These are phyloP conservation scores for Dictyostelium gargantuum DNA, from an alignment of 208 protist genomes.

Conservation along the genomic window DNA sequence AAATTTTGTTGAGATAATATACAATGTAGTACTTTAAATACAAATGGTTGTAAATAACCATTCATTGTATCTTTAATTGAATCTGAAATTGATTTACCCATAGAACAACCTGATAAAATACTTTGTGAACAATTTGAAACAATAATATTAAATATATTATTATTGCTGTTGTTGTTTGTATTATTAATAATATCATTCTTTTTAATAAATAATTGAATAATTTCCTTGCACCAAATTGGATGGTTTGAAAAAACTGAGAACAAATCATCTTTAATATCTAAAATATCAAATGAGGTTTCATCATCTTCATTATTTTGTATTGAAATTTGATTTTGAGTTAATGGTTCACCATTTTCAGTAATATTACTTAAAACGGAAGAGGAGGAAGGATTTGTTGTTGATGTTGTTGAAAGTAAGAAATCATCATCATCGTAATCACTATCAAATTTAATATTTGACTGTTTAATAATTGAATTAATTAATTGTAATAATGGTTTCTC, in stretches of 20 bases:
- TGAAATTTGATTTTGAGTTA: background rate
- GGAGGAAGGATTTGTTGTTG: background rate
- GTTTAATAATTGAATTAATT: background rate
- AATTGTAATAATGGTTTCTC: background rate
- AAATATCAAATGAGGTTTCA: background rate
- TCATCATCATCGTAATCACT: background rate
- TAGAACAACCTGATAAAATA: background rate
- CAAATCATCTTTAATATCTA: background rate
- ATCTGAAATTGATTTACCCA: constrained; percentile 11
- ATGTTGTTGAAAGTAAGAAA: background rate
- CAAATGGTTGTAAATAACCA: constrained; percentile 5
- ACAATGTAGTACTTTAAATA: background rate
- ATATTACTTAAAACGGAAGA: too few species aligned
- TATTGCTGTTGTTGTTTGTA: background rate
- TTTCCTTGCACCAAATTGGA: background rate
- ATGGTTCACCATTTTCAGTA: too few species aligned
- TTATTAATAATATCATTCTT: background rate
- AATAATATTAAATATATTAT: background rate
- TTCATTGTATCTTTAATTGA: constrained; percentile 5
- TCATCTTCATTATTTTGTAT: background rate
- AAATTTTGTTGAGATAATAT: background rate
- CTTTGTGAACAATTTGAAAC: background rate
- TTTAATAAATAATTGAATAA: constrained; percentile 7
- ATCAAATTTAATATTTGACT: constrained; percentile 9
- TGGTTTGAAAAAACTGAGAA: background rate